These are phyloP conservation scores for Houttuynia cordata DNA, from an alignment of 164 flowering plant species.

Conservation along the genomic window DNA sequence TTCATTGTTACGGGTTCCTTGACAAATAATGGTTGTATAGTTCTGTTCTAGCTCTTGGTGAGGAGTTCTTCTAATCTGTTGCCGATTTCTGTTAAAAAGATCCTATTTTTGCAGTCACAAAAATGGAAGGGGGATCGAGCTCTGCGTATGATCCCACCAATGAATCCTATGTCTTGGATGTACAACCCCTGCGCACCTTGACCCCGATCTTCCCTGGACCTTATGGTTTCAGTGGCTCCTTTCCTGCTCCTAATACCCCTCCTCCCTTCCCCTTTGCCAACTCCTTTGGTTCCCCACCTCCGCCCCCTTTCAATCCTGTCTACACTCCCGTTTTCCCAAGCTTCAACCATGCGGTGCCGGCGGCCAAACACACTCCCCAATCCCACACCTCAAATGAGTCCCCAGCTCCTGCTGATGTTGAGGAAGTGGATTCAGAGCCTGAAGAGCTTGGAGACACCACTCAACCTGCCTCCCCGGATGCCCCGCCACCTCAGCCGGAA, in stretches of 20 bases:
- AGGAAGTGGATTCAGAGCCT: too few relatives aligned
- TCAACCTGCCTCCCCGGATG: too few relatives aligned
- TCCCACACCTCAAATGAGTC: neutral
- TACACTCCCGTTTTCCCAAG: too few relatives aligned
- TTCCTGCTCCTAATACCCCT: neutral
- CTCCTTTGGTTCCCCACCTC: neutral
- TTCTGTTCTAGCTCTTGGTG: too few relatives aligned
- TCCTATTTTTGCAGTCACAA: neutral
- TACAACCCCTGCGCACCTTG: constrained; percentile 55
- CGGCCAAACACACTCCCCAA: neutral
- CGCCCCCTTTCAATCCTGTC: neutral
- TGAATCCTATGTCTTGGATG: constrained; percentile 33
- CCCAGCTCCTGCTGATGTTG: neutral
- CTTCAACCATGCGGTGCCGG: neutral
- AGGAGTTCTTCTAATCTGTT: too few relatives aligned
- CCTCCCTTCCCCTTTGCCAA: neutral
- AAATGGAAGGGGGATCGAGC: neutral
- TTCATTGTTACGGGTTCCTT: too few relatives aligned
- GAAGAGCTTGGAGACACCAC: too few relatives aligned
- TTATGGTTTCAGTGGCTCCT: constrained; percentile 4
- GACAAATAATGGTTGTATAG: too few relatives aligned
- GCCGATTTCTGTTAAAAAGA: too few relatives aligned
- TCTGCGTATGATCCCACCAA: constrained; percentile 6
- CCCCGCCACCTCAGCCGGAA: too few relatives aligned
- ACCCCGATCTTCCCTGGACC: constrained; percentile 47